These are phyloP conservation scores for Haplosporangium sp. DNA, from an alignment of 371 early-diverging fungal genomes.

Conservation along the genomic window DNA sequence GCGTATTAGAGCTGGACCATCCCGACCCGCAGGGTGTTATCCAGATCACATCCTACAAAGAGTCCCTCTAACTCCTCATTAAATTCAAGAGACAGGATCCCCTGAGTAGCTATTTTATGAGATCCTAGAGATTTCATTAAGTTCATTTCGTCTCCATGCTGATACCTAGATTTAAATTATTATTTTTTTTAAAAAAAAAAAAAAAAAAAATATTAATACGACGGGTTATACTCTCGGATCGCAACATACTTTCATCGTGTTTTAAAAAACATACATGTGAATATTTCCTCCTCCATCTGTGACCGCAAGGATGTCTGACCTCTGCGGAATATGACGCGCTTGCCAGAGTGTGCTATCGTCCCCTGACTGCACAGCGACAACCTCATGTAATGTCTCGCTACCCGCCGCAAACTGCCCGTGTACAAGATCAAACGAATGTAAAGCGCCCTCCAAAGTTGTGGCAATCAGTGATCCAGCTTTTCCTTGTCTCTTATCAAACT, in stretches of 20 bases:
- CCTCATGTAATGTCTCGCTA: slow-evolving; percentile 9
- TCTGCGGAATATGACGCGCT: slow-evolving; percentile 76
- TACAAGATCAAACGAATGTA: slow-evolving; percentile 31
- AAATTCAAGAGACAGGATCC: slow-evolving; percentile 64
- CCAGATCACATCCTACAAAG: slow-evolving; percentile 65
- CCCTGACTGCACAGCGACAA: slow-evolving; percentile 47
- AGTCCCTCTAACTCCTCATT: slow-evolving; percentile 64
- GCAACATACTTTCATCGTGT: not conserved
- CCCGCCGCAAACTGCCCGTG: slow-evolving; percentile 13
- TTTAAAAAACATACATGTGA: slow-evolving; percentile 57
- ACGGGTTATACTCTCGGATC: too few relatives aligned
- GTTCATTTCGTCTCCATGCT: slow-evolving; percentile 27
- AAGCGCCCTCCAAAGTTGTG: slow-evolving; percentile 64
- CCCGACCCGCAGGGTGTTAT: slow-evolving; percentile 64
- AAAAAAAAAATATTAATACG: too few relatives aligned
- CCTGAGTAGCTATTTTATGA: slow-evolving; percentile 54
- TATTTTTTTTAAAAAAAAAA: too few relatives aligned
- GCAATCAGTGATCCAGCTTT: slow-evolving; percentile 61
- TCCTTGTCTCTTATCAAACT: slow-evolving; percentile 65
- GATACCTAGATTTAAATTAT: slow-evolving; percentile 13
- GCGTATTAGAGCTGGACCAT: slow-evolving; percentile 40
- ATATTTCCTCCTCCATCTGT: slow-evolving; percentile 77
- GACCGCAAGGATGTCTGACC: slow-evolving; percentile 67
- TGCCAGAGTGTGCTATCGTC: slow-evolving; percentile 81
- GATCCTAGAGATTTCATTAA: slow-evolving; percentile 27